These are phyloP conservation scores for Candida golubevii DNA, from an alignment of 805 yeast genomes.

Conservation along the genomic window DNA sequence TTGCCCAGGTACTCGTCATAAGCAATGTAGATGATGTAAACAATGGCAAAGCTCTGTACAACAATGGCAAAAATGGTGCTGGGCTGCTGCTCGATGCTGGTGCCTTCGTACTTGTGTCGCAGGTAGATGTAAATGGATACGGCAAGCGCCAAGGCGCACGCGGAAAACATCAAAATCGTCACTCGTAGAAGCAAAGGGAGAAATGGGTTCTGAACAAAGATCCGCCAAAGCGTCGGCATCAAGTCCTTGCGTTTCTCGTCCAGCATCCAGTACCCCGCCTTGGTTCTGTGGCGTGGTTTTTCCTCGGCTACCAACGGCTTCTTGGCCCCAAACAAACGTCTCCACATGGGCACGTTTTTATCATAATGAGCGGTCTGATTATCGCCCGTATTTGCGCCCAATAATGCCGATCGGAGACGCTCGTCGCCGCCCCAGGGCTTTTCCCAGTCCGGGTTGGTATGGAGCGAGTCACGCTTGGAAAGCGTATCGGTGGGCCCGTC, in stretches of 20 bases:
- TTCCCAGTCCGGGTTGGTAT: conserved; percentile 38
- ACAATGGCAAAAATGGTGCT: conserved; percentile 90
- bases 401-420: conserved; percentile 51
- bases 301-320: conserved; percentile 12
- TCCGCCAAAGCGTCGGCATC: conserved; percentile 55
- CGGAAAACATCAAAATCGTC: conserved; percentile 46
- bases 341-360: conserved; percentile 6
- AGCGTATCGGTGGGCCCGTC: conserved; percentile 29
- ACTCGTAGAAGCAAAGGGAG: conserved; percentile 72
- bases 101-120: conserved; percentile 27
- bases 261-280: conserved; percentile 68
- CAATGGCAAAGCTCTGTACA: conserved; percentile 74
- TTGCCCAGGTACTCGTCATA: conserved; percentile 89
- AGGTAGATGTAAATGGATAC: conserved; percentile 47
- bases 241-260: conserved; percentile 57
- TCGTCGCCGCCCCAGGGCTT: conserved; percentile 71
- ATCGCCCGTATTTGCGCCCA: conserved; percentile 32
- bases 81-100: conserved; percentile 64
- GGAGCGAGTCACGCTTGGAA: conserved; percentile 22
- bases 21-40: conserved; percentile 76
- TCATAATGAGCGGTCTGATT: conserved; percentile 24
- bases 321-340: conserved; percentile 10
- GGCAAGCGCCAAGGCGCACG: conserved; percentile 71
- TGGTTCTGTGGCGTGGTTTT: conserved; percentile 39
- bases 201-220: conserved; percentile 71